Percentiles rank a stretch among this genome's conserved stretches.
Conservation (phyloP, 2,329 filamentous ascomycete genomes). For the Hortaea werneckii region DNA sequence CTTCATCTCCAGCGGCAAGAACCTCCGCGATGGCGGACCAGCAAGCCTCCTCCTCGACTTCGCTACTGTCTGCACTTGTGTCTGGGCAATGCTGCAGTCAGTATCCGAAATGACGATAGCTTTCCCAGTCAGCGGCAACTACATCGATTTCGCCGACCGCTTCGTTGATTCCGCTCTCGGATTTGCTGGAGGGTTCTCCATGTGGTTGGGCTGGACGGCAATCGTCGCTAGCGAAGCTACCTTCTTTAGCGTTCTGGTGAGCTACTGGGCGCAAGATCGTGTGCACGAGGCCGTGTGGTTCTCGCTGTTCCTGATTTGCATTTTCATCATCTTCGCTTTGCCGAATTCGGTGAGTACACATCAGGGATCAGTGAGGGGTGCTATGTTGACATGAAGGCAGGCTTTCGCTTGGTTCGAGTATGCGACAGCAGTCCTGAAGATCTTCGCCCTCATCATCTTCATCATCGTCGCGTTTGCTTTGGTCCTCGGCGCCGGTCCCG, state of each 20-base stretch:
- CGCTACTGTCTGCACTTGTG: conserved; percentile 19
- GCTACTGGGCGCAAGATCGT: conserved; percentile 6
- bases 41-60: conserved; percentile 27
- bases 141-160: conserved; percentile 30
- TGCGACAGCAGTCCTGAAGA: conserved; percentile 13
- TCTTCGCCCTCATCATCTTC: conserved; percentile 27
- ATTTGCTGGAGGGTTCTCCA: conserved; percentile 29
- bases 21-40: conserved; percentile 40
- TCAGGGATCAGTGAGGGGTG: background rate
- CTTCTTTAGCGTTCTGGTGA: conserved; percentile 28
- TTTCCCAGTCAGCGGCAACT: conserved; percentile 29
- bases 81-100: conserved; percentile 24
- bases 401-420: conserved; percentile 27
- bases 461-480: conserved; percentile 43
- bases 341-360: background rate
- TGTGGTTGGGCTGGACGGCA: conserved; percentile 21
- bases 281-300: conserved; percentile 67
- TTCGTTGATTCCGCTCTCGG: conserved; percentile 31
- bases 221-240: conserved; percentile 27
- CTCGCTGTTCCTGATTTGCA: conserved; percentile 59
- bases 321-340: background rate
- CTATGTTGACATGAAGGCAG: background rate
- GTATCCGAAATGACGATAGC: conserved; percentile 30
- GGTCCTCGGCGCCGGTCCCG: conserved; percentile 47
- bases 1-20: conserved; percentile 39